phyloP scores from a whole-genome alignment of 1,284 basidiomycete species.

The Schizopora paradoxa region DNA sequence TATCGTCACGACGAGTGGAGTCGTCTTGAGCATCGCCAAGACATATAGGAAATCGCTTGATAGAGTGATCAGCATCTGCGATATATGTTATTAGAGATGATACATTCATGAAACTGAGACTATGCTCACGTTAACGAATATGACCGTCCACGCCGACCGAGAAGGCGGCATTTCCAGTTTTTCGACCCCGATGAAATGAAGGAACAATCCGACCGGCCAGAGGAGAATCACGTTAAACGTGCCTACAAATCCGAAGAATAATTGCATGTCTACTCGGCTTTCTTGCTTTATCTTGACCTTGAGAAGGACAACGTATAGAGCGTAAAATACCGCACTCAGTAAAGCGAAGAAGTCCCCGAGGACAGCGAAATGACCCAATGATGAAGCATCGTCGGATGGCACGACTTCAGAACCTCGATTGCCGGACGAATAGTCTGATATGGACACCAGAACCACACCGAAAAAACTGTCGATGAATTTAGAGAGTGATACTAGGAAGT shows the following conservation, averaged over 20 bases:
- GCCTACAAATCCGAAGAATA: conserved; percentile 93
- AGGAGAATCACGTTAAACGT: conserved; percentile 80
- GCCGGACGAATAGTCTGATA: conserved; percentile 59
- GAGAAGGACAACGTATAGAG: conserved; percentile 87
- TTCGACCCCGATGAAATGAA: conserved; percentile 78
- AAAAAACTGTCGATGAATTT: conserved; percentile 52
- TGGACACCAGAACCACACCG: conserved; percentile 83
- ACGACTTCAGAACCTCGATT: conserved; percentile 18
- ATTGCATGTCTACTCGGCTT: conserved; percentile 85
- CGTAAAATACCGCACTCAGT: conserved; percentile 82
- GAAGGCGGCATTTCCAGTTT: conserved; percentile 69
- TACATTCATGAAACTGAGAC: background rate
- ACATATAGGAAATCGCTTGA: conserved; percentile 87
- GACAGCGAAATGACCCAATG: conserved; percentile 28
- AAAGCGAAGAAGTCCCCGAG: conserved; percentile 80
- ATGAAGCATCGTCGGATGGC: conserved; percentile 6
- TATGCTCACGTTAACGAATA: conserved; percentile 69
- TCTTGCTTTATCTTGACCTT: conserved; percentile 85
- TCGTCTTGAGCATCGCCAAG: conserved; percentile 94
- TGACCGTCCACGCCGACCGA: conserved; percentile 52
- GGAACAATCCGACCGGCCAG: conserved; percentile 78
- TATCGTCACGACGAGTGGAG: conserved; percentile 88
- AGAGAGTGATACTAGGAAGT: conserved; percentile 9
- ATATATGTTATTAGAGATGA: conserved; percentile 3
- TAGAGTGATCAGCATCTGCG: conserved; percentile 80